phyloP scores from a whole-genome alignment of 495 filamentous ascomycete genomes.

The Talaromyces thailandensis region DNA sequence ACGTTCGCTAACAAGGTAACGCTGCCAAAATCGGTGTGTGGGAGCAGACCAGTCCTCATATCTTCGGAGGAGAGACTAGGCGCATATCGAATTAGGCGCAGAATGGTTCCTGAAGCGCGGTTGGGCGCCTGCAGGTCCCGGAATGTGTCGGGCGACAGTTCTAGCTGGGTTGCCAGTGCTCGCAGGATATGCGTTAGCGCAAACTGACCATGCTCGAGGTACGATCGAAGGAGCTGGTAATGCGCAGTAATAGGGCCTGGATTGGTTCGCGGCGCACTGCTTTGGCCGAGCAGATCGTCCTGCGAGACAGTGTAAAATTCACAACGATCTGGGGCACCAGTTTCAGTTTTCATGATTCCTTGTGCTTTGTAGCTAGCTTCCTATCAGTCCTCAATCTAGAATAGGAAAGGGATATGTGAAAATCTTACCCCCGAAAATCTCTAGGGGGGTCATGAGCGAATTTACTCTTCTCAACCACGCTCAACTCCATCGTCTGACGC shows the following conservation, averaged over 20 bases:
- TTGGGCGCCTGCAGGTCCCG: constrained; percentile 1
- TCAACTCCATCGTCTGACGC: neutral
- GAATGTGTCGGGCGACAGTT: constrained; percentile 6
- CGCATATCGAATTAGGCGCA: constrained; percentile 10
- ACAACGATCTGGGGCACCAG: constrained; percentile 9
- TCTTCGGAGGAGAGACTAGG: neutral
- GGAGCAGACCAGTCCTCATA: neutral
- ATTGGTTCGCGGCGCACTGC: constrained; percentile 1
- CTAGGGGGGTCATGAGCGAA: neutral
- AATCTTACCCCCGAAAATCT: neutral
- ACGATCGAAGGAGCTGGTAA: neutral
- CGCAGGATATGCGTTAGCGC: constrained; percentile 6
- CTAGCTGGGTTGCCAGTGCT: constrained; percentile 4
- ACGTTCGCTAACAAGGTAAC: constrained; percentile 47
- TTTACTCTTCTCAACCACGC: neutral
- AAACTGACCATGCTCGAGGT: constrained; percentile 6
- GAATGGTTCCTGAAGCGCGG: constrained; percentile 7
- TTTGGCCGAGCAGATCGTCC: constrained; percentile 10
- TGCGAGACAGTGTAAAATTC: constrained; percentile 12
- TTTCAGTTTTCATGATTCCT: constrained; percentile 11
- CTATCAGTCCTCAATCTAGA: neutral
- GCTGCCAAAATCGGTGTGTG: constrained; percentile 50
- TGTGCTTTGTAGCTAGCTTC: constrained; percentile 9
- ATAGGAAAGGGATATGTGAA: neutral
- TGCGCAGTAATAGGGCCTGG: constrained; percentile 6